A percentile compares a stretch with the other conserved stretches of the same genome.
These are phyloP conservation scores for Wallacemonas collosoma DNA, from an alignment of 208 protist genomes.

Conservation along the genomic window DNA sequence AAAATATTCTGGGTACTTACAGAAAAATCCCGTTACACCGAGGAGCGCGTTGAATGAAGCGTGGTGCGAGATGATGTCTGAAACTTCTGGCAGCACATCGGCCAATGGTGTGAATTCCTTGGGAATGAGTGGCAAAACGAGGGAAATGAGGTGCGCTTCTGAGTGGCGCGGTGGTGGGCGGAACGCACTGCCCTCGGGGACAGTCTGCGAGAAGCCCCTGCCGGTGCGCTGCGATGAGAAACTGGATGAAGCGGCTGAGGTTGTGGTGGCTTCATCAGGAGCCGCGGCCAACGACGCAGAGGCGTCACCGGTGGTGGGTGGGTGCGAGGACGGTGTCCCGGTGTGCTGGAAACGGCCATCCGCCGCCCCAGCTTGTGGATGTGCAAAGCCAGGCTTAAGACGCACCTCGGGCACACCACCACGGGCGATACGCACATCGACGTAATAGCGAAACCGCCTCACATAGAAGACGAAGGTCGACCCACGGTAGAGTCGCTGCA, in stretches of 20 bases:
- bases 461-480: slow-evolving; percentile 64
- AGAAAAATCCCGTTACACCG: slow-evolving; percentile 77
- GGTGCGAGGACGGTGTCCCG: not conserved
- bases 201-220: not conserved
- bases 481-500: slow-evolving; percentile 55
- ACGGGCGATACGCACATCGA: slow-evolving; percentile 64
- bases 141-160: slow-evolving; percentile 71
- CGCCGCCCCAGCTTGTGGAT: slow-evolving; percentile 65
- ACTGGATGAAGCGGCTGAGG: no score
- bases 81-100: slow-evolving; percentile 75
- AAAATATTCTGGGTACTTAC: slow-evolving; percentile 90
- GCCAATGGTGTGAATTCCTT: slow-evolving; percentile 62
- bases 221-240: not conserved
- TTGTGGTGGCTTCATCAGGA: no score
- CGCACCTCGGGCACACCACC: slow-evolving; percentile 55
- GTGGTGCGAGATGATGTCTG: slow-evolving; percentile 77
- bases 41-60: slow-evolving; percentile 78
- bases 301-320: no score
- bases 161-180: slow-evolving; percentile 73
- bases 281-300: no score
- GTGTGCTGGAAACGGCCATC: slow-evolving; percentile 40
- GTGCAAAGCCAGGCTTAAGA: slow-evolving; percentile 58
- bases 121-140: slow-evolving; percentile 67
- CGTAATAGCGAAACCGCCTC: slow-evolving; percentile 76
- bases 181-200: slow-evolving; percentile 15